Conservation (phyloP, 2,329 filamentous ascomycete genomes). For the Periconia macrospinosa region DNA sequence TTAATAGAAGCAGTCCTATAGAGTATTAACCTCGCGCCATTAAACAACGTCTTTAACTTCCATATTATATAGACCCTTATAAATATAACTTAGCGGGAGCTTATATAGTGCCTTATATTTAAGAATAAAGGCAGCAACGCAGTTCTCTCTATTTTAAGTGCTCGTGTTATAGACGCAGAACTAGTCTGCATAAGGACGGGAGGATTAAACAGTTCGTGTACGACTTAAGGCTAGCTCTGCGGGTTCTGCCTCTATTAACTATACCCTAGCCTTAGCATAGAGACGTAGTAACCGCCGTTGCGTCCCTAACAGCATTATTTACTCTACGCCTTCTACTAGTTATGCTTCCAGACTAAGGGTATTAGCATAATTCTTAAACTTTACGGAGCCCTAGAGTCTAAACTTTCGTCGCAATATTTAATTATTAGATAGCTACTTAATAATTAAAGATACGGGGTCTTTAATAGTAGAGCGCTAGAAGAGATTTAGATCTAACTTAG, state of each 20-base stretch:
- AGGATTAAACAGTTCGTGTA: background rate
- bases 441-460: slow-evolving; percentile 14
- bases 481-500: slow-evolving; percentile 19
- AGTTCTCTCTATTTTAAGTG: no score
- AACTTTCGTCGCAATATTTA: slow-evolving; percentile 13
- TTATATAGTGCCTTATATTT: no score
- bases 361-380: slow-evolving; percentile 24
- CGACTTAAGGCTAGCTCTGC: no score
- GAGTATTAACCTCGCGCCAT: no score
- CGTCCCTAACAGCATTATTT: slow-evolving; percentile 8
- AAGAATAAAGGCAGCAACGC: no score
- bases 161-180: no score
- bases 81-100: no score
- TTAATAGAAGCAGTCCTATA: no score
- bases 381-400: slow-evolving; percentile 15
- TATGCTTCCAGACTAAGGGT: slow-evolving; percentile 18
- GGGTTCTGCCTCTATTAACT: no score
- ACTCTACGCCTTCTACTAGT: slow-evolving; percentile 13
- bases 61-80: no score
- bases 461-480: slow-evolving; percentile 19
- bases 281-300: slow-evolving; percentile 18
- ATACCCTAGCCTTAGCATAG: background rate
- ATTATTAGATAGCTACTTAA: slow-evolving; percentile 13
- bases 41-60: no score
- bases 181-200: no score